Evolutionary conservation across 140 eudicot species (phyloP).

Genomic region (Flaveria floridana): DNA sequence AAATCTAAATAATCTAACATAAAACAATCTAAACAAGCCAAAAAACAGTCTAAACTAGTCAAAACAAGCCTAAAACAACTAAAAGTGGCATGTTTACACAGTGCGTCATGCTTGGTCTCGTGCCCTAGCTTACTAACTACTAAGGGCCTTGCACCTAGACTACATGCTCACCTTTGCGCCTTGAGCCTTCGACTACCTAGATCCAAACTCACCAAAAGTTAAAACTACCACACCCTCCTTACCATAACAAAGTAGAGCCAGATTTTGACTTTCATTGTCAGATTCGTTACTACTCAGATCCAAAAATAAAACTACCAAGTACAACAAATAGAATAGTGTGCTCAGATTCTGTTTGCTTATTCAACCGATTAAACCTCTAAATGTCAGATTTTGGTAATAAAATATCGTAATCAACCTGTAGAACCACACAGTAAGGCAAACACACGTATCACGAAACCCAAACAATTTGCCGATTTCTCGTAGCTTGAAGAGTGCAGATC

Average conservation of each 20-base stretch:
- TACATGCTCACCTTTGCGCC: too few species aligned
- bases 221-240: neutral
- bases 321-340: neutral
- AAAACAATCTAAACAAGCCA: too few species aligned
- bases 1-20: too few species aligned
- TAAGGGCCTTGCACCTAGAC: too few species aligned
- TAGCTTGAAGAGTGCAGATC: neutral
- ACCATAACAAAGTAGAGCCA: neutral
- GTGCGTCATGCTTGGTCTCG: too few species aligned
- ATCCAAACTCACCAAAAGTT: neutral
- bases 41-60: too few species aligned
- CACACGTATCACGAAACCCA: neutral
- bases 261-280: constrained; percentile 17
- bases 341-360: too few species aligned
- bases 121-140: too few species aligned
- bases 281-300: constrained; percentile 4
- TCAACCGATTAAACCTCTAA: constrained; percentile 1
- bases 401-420: neutral
- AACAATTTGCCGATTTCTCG: neutral
- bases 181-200: neutral
- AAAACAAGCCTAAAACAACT: too few species aligned
- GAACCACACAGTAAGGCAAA: neutral
- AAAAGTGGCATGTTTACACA: too few species aligned
- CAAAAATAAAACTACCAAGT: neutral
- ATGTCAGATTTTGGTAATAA: neutral